Conservation (phyloP, 2,329 filamentous ascomycete species). For the Cadophora sp. region DNA sequence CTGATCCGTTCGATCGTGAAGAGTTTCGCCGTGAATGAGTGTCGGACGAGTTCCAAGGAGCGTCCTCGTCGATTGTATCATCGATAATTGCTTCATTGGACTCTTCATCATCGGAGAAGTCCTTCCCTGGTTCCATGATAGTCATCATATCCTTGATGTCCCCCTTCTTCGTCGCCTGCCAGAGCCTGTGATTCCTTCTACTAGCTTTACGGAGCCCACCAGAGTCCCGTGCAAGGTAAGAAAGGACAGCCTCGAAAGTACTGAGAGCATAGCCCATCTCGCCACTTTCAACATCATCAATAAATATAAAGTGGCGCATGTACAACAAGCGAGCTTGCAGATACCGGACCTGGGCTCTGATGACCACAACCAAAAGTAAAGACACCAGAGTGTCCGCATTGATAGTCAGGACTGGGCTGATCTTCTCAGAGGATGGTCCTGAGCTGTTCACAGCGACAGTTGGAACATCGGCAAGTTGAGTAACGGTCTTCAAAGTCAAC, state of each 20-base stretch:
- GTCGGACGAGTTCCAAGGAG: slow-evolving; percentile 39
- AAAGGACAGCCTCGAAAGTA: slow-evolving; percentile 92
- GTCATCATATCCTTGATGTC: slow-evolving; percentile 75
- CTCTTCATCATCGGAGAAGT: slow-evolving; percentile 40
- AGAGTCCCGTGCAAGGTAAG: slow-evolving; percentile 86
- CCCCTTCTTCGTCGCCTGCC: slow-evolving; percentile 84
- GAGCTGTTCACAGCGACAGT: slow-evolving; percentile 38
- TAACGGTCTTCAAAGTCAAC: slow-evolving; percentile 75
- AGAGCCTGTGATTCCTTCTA: slow-evolving; percentile 82
- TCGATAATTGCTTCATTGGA: slow-evolving; percentile 50
- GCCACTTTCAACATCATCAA: slow-evolving; percentile 95
- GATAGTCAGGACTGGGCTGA: slow-evolving; percentile 63
- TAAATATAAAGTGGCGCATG: slow-evolving; percentile 96
- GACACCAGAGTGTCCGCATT: slow-evolving; percentile 92
- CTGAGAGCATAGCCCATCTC: slow-evolving; percentile 96
- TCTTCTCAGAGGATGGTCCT: slow-evolving; percentile 46
- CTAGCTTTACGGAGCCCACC: slow-evolving; percentile 83
- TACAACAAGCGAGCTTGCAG: slow-evolving; percentile 90
- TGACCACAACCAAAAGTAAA: slow-evolving; percentile 88
- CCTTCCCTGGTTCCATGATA: slow-evolving; percentile 75
- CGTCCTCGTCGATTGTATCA: slow-evolving; percentile 53
- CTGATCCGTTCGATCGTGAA: slow-evolving; percentile 34
- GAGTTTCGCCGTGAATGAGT: slow-evolving; percentile 35
- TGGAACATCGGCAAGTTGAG: slow-evolving; percentile 65
- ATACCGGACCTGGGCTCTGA: slow-evolving; percentile 85